A percentile compares a stretch with the other conserved stretches of the same genome.
Evolutionary conservation across 441 rosid species (phyloP).

Genomic region (Aleurites moluccanus): DNA sequence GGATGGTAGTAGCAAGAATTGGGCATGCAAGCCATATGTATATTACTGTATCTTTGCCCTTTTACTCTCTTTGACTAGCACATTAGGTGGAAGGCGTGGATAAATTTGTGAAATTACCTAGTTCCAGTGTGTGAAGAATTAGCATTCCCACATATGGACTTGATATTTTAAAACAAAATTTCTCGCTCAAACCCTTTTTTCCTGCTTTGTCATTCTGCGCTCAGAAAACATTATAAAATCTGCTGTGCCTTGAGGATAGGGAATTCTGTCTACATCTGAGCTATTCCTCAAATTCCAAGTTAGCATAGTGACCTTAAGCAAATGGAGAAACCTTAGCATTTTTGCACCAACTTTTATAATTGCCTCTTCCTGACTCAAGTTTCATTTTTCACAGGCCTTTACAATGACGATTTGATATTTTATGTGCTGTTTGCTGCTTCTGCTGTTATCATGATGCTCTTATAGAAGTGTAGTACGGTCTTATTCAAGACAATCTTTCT

Average conservation of each 20-base stretch:
- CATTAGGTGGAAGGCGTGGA: not conserved
- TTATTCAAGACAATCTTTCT: constrained; percentile 7
- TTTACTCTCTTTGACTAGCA: not conserved
- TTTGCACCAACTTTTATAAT: not conserved
- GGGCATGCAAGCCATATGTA: not conserved
- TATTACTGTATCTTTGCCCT: not conserved
- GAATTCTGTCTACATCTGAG: not conserved
- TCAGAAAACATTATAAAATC: not conserved
- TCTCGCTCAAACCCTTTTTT: not conserved
- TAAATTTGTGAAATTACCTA: not conserved
- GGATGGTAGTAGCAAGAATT: not conserved
- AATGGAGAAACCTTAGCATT: not conserved
- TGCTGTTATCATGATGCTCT: constrained; percentile 26
- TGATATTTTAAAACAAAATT: not conserved
- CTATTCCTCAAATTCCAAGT: not conserved
- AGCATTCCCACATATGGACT: not conserved
- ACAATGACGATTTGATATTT: constrained; percentile 31
- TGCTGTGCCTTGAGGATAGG: not conserved
- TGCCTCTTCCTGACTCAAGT: constrained; percentile 2
- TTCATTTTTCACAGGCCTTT: constrained; percentile 47
- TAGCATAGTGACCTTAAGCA: not conserved
- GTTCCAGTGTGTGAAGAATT: not conserved
- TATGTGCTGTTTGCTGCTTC: constrained; percentile 34
- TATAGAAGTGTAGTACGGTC: constrained; percentile 10
- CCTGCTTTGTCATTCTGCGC: not conserved